phyloP scores from a whole-genome alignment of 2,329 filamentous ascomycete species.

The Escovopsis sp. region DNA sequence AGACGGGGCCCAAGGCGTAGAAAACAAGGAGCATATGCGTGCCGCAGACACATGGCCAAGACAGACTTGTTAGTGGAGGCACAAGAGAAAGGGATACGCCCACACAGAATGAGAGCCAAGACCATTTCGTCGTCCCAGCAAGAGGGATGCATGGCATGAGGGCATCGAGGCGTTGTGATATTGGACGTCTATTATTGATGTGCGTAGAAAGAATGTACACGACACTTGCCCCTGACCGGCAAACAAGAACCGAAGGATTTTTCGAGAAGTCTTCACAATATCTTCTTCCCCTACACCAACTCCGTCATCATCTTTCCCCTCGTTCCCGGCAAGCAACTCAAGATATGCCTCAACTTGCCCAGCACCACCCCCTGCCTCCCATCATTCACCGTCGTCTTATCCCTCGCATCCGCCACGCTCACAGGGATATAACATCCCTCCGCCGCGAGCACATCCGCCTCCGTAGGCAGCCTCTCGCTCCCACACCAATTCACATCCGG shows the following conservation, averaged over 20 bases:
- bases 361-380: conserved; percentile 16
- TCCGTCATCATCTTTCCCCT: too few relatives aligned
- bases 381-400: conserved; percentile 38
- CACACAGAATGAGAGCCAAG: too few relatives aligned
- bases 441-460: conserved; percentile 33
- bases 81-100: neutral
- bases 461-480: conserved; percentile 38
- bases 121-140: too few relatives aligned
- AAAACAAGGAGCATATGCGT: neutral
- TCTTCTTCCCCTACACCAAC: too few relatives aligned
- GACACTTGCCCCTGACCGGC: too few relatives aligned
- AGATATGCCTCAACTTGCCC: conserved; percentile 16
- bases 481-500: conserved; percentile 45
- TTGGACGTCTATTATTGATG: too few relatives aligned
- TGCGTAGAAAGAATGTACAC: too few relatives aligned
- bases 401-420: conserved; percentile 43
- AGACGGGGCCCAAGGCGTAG: conserved; percentile 9
- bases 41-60: too few relatives aligned
- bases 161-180: too few relatives aligned
- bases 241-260: too few relatives aligned
- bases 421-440: conserved; percentile 46
- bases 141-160: too few relatives aligned
- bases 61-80: neutral
- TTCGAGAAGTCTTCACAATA: too few relatives aligned
- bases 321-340: conserved; percentile 13